Percentiles rank a stretch among this genome's conserved stretches.
phyloP scores from a whole-genome alignment of 768 basidiomycete species.

The Lentinula aciculospora region DNA sequence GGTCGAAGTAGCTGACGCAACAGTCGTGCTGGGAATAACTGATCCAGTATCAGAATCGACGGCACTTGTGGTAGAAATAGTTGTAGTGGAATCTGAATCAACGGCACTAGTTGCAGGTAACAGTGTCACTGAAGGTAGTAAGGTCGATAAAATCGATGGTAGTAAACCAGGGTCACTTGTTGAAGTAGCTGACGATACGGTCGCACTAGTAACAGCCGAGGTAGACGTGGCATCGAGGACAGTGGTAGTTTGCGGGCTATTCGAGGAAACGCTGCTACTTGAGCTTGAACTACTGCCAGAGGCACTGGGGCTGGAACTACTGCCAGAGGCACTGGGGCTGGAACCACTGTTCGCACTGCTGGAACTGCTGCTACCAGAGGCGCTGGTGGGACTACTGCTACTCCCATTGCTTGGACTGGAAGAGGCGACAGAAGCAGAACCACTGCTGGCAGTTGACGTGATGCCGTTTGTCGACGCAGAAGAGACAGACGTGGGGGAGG shows the following conservation, averaged over 20 bases:
- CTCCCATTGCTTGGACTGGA: not conserved
- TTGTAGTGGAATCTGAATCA: not conserved
- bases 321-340: not conserved
- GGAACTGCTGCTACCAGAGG: not conserved
- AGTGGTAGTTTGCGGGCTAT: conserved; percentile 15
- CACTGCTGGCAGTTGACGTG: not conserved
- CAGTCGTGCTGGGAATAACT: not conserved
- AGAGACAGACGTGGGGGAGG: too few species aligned
- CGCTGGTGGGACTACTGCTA: not conserved
- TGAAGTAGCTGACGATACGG: conserved; percentile 1
- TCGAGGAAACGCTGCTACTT: conserved; percentile 13
- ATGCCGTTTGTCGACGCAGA: too few species aligned
- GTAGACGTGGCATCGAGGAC: conserved; percentile 16
- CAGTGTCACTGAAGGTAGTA: not conserved
- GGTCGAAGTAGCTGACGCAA: not conserved
- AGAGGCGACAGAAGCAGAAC: not conserved
- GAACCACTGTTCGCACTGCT: not conserved
- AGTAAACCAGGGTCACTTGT: not conserved
- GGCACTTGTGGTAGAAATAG: conserved; percentile 12
- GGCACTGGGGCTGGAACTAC: not conserved
- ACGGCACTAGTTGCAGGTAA: not conserved
- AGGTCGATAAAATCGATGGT: not conserved
- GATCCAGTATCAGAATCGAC: conserved; percentile 13
- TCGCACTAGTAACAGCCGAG: not conserved
- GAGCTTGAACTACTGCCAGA: conserved; percentile 15